These are phyloP conservation scores for Arabidopsis suecica DNA, from an alignment of 345 rosid genomes.

Conservation along the genomic window DNA sequence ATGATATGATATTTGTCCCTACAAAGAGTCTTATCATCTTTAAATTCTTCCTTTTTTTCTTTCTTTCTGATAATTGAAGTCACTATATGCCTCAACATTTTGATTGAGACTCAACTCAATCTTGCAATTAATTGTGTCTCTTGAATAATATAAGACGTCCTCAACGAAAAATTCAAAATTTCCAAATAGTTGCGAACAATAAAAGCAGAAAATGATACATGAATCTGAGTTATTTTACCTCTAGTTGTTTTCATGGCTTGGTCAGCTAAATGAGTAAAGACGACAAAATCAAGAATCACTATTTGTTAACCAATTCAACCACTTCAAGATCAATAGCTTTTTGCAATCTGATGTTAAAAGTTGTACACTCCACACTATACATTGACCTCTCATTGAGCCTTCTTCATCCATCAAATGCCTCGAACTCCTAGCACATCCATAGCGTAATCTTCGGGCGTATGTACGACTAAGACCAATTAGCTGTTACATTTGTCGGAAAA, in stretches of 20 bases:
- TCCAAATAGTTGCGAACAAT: not conserved
- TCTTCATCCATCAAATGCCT: constrained; percentile 13
- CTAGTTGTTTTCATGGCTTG: constrained; percentile 9
- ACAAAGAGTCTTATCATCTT: constrained; percentile 42
- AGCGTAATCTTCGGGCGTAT: constrained; percentile 10
- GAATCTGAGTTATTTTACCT: constrained; percentile 14
- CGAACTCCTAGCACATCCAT: constrained; percentile 16
- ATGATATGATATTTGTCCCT: constrained; percentile 39
- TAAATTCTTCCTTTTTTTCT: constrained; percentile 21
- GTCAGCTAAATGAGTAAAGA: constrained; percentile 5
- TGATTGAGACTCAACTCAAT: constrained; percentile 42
- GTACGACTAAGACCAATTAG: constrained; percentile 6
- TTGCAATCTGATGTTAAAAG: not conserved
- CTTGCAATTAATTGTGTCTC: constrained; percentile 40
- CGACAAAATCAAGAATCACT: constrained; percentile 1
- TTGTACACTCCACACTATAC: not conserved
- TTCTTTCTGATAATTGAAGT: constrained; percentile 34
- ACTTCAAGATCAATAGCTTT: constrained; percentile 3
- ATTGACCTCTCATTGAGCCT: not conserved
- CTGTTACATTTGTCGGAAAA: constrained; percentile 19
- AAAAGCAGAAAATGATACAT: constrained; percentile 8
- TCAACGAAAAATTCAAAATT: constrained; percentile 25
- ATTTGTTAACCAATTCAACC: not conserved
- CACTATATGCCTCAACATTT: constrained; percentile 37
- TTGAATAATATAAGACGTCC: constrained; percentile 31